Base-by-base conservation (phyloP, 2,329 filamentous ascomycete genomes). In the Alternaria consortialis region DNA sequence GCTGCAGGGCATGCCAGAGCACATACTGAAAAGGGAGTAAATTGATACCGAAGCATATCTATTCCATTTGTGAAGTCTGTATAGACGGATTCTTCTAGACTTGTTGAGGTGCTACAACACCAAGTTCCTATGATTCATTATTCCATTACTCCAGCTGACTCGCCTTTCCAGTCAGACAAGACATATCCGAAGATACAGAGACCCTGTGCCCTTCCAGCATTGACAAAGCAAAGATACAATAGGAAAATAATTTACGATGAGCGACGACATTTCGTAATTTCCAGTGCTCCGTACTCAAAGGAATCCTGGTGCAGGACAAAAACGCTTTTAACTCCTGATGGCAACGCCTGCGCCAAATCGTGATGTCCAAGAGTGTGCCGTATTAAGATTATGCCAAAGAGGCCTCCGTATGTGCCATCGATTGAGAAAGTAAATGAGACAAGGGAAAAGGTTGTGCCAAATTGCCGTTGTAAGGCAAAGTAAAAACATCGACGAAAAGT, bases 321-420 rank as follows among this genome's bases (percentile, higher is more conserved):
- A 48, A 36, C 53, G 53, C 53, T 60, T 60, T 60, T 52, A 57
- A 60, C 58, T 52, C 58, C 53, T 25, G 31, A 25, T 51, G 32
- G 54, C 32, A 59, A 59, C 51, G 46, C 53, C 32, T n/a, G 25
- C 53, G 51, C 57, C 51, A 36, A 52, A 17, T 47, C 53, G 47
- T 57, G 42, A 60, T 50, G 46, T 32, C 34, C 34, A 50, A 57
- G 31, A 42, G 29, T 46, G 53, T 40, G 15, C 39, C 32, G 40
- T 56, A 57, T 60, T 60, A 52, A 56, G 53, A 60, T 57, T 52
- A 60, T 51, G 53, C 53, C 56, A 20, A 58, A 40, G 37, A 34
- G 42, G 40, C 48, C 46, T 52, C 34, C 40, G 47, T 39, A 15
- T 50, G 52, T 29, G 36, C 51, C 44, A 25, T 29, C 12, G 39